phyloP scores from a whole-genome alignment of 208 protist genomes.

The Trypanosoma boissoni region DNA sequence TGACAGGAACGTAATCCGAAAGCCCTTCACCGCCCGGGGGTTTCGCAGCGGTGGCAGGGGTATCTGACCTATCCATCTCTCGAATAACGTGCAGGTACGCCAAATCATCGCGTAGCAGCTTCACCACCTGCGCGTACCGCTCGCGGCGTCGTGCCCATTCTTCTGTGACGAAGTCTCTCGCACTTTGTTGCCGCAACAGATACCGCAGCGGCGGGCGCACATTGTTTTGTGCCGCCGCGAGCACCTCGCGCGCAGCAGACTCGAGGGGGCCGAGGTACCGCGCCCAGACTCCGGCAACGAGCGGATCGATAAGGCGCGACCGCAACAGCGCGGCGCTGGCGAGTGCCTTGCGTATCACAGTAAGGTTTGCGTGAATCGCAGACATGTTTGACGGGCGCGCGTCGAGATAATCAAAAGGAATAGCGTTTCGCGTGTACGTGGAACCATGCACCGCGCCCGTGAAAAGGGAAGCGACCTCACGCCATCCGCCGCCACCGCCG shows the following conservation, averaged over 20 bases:
- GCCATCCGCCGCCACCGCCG: not conserved
- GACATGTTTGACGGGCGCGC: slow-evolving; percentile 31
- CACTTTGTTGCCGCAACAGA: not conserved
- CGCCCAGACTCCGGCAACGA: slow-evolving; percentile 49
- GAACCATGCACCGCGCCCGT: not conserved
- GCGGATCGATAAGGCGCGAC: slow-evolving; percentile 37
- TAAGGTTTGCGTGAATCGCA: slow-evolving; percentile 20
- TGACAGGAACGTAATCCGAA: slow-evolving; percentile 73
- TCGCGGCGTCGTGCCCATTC: not conserved
- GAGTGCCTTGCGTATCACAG: slow-evolving; percentile 17
- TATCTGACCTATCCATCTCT: slow-evolving; percentile 53
- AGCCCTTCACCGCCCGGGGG: slow-evolving; percentile 15
- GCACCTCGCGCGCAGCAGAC: slow-evolving; percentile 35
- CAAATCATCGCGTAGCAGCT: slow-evolving; percentile 38
- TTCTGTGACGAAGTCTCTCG: not conserved
- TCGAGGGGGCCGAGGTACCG: slow-evolving; percentile 50
- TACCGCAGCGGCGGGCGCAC: slow-evolving; percentile 30
- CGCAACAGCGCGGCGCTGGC: slow-evolving; percentile 15
- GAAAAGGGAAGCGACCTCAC: slow-evolving; percentile 13
- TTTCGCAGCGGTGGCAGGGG: slow-evolving; percentile 26
- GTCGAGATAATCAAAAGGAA: slow-evolving; percentile 63
- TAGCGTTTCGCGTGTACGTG: slow-evolving; percentile 42
- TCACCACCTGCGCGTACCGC: slow-evolving; percentile 25
- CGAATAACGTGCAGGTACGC: slow-evolving; percentile 53
- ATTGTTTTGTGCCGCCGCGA: slow-evolving; percentile 34